Base-by-base conservation (phyloP, 2,329 filamentous ascomycete species). In the Xylariaceae sp. region DNA sequence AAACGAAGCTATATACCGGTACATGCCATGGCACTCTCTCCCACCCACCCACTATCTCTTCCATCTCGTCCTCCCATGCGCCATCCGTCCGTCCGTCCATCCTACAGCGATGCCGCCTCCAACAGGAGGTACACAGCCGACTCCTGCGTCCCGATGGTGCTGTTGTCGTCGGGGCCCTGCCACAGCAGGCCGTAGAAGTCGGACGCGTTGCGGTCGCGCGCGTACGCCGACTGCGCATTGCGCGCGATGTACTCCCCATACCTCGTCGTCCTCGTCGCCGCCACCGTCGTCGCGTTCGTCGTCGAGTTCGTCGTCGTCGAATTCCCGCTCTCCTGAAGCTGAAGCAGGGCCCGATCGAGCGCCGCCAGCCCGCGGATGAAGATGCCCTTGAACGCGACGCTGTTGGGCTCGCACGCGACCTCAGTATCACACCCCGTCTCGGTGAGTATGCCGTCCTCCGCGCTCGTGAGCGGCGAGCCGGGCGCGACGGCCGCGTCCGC, bases 371-470 rank as follows among this genome's bases (percentile, higher is more conserved):
- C 75, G 1, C 75, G 64, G 15, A 67, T 65, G 44, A 80, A 79
- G 5, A 79, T 62, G 1, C 77, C 77, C 47, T 81, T 81, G 62
- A 81, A 81, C 29, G 77, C 69, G 0, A 64, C 61, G 1, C 60
- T 65, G 26, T 56, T 49, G 13, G 45, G 42, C 26, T 51, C 44
- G 38, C 53, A 56, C 5, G 44, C 37, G 27, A 61, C 57, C 4
- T 39, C 42, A 11, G 52, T 52, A 5, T 55, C 57, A 14, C 53
- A 53, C n/a, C n/a, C n/a, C 0, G 59, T 54, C 27, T 72, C 68
- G 9, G 62, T 62, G 0, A 72, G 43, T 6, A 69, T 57, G 13
- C 60, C 56, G 28, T 55, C 49, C 0, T 53, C 38, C 25, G 65
- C 55, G 2, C 70, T 45, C 0, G 47, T 43, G n/a, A n/a, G n/a